Evolutionary conservation across 2,329 filamentous ascomycete species (phyloP).

Genomic region (Phyllosticta capitalensis): DNA sequence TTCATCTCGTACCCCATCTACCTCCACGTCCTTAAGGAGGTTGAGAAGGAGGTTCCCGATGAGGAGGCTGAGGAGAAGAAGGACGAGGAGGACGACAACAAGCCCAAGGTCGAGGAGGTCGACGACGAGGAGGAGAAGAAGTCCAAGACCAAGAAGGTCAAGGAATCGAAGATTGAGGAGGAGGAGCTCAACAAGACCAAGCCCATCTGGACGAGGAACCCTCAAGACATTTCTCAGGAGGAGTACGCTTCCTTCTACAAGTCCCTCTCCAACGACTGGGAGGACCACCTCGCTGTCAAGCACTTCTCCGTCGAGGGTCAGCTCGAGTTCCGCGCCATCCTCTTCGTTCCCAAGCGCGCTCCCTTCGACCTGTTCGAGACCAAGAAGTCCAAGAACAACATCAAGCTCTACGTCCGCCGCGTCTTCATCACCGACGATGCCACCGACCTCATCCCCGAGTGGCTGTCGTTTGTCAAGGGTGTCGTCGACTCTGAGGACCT

Average conservation of each 20-base stretch:
- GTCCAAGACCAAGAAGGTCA: conserved; percentile 98
- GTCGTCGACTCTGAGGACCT: conserved; percentile 99
- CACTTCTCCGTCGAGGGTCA: conserved; percentile 99
- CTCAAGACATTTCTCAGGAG: conserved; percentile 85
- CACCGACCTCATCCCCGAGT: conserved; percentile 97
- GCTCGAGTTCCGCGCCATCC: conserved; percentile 99
- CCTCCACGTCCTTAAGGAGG: conserved; percentile 99
- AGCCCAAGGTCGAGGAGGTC: conserved; percentile 90
- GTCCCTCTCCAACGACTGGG: conserved; percentile 99
- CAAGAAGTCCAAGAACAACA: conserved; percentile 99
- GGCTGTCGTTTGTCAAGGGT: conserved; percentile 99
- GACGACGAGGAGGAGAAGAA: conserved; percentile 81
- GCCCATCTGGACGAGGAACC: conserved; percentile 99
- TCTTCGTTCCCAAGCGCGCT: conserved; percentile 98
- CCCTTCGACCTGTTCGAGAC: conserved; percentile 99
- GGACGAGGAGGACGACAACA: conserved; percentile 80
- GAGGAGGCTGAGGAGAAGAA: conserved; percentile 72
- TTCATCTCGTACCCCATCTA: conserved; percentile 99
- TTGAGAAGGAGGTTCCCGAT: conserved; percentile 95
- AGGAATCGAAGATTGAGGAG: conserved; percentile 97
- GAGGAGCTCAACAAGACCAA: conserved; percentile 99
- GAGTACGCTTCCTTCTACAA: conserved; percentile 99
- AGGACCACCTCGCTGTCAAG: conserved; percentile 98
- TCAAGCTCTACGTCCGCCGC: conserved; percentile 99
- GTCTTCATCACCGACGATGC: conserved; percentile 99